Conservation (phyloP, 2,329 filamentous ascomycete genomes). For the Microcyclospora pomicola region DNA sequence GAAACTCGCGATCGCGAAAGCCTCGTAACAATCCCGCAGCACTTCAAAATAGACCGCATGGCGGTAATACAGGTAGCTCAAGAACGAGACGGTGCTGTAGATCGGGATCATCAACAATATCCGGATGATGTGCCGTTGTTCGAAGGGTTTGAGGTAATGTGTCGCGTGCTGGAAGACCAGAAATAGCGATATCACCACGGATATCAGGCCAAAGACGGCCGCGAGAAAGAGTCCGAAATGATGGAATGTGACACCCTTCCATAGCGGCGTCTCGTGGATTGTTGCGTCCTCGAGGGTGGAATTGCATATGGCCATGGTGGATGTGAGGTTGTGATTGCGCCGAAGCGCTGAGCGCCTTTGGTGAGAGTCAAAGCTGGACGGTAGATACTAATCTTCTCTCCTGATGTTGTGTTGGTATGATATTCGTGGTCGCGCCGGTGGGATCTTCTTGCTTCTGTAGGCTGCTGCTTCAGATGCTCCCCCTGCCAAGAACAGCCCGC, state of each 20-base stretch:
- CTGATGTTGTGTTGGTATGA: too few relatives aligned
- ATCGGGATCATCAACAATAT: conserved; percentile 81
- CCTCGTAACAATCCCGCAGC: conserved; percentile 74
- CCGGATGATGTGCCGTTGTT: conserved; percentile 63
- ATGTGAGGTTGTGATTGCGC: too few relatives aligned
- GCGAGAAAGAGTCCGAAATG: conserved; percentile 40
- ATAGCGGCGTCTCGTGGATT: conserved; percentile 38
- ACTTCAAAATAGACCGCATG: conserved; percentile 71
- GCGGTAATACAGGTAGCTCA: conserved; percentile 60
- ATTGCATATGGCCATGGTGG: conserved; percentile 29
- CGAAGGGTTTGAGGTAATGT: conserved; percentile 45
- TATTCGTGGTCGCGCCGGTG: too few relatives aligned
- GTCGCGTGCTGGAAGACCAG: conserved; percentile 44
- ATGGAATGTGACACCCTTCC: conserved; percentile 43
- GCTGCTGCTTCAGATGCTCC: too few relatives aligned
- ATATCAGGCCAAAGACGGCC: conserved; percentile 39
- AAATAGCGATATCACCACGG: conserved; percentile 37
- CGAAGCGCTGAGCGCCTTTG: too few relatives aligned
- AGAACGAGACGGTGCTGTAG: conserved; percentile 60
- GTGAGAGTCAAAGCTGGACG: too few relatives aligned
- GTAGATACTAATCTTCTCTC: too few relatives aligned
- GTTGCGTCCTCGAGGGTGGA: conserved; percentile 32
- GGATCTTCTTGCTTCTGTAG: too few relatives aligned
- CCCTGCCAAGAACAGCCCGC: too few relatives aligned
- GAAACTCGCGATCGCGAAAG: conserved; percentile 77